Conservation (phyloP, 352 stramenopile species). For the Globisporangium paddicum region DNA sequence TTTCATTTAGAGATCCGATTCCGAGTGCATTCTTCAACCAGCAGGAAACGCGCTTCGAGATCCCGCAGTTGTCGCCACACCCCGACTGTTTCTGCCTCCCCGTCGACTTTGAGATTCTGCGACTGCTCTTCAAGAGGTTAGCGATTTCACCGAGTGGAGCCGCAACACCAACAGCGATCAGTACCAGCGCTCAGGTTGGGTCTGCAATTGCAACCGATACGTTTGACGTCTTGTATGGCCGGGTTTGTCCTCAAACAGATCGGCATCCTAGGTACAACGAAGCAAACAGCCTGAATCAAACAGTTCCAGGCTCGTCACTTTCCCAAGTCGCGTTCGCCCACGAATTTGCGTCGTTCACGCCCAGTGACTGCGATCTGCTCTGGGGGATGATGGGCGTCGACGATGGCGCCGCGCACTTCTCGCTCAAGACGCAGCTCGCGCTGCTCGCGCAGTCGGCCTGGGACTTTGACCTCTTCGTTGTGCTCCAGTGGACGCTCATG, state of each 20-base stretch:
- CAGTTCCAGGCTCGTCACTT: neutral
- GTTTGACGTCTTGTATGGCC: slow-evolving; percentile 60
- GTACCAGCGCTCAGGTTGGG: slow-evolving; percentile 14
- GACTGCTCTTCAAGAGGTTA: slow-evolving; percentile 34
- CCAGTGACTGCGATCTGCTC: slow-evolving; percentile 71
- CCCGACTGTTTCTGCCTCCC: slow-evolving; percentile 81
- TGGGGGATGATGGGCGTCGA: slow-evolving; percentile 73
- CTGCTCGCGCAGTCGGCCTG: slow-evolving; percentile 59
- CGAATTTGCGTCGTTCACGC: slow-evolving; percentile 46
- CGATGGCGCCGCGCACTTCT: slow-evolving; percentile 37
- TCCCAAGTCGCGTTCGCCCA: slow-evolving; percentile 28
- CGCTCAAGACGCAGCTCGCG: slow-evolving; percentile 34
- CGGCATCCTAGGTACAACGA: neutral
- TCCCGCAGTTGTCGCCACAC: slow-evolving; percentile 74
- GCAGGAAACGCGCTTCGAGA: slow-evolving; percentile 23
- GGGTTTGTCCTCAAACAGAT: neutral
- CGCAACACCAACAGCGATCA: neutral
- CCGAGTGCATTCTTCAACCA: slow-evolving; percentile 48
- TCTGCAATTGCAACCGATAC: slow-evolving; percentile 55
- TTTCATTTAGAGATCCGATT: slow-evolving; percentile 59
- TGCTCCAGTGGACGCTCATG: slow-evolving; percentile 59
- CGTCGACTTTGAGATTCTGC: slow-evolving; percentile 69
- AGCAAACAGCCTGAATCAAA: slow-evolving; percentile 1
- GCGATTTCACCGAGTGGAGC: neutral
- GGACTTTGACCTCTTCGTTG: slow-evolving; percentile 73